A percentile compares a stretch with the other conserved stretches of the same genome.
phyloP scores from a whole-genome alignment of 2,329 filamentous ascomycete species.

The Alternaria arbusti region DNA sequence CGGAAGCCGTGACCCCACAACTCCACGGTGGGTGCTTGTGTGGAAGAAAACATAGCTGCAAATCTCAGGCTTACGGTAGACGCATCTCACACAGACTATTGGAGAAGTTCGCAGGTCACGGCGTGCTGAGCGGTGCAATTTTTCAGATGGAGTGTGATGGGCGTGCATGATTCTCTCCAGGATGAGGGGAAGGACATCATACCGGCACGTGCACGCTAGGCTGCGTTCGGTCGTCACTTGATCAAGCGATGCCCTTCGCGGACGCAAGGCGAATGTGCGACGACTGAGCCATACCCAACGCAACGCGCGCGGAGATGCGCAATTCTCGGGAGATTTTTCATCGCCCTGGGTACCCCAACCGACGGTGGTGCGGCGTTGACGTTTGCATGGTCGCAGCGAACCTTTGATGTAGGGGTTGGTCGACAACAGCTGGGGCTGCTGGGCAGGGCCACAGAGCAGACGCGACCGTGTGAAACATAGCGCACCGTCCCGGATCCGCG shows the following conservation, averaged over 20 bases:
- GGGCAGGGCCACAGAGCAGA: constrained; percentile 17
- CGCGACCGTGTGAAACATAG: constrained; percentile 43
- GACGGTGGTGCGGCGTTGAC: constrained; percentile 16
- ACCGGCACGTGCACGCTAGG: constrained; percentile 21
- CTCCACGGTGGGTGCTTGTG: constrained; percentile 1
- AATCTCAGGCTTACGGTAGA: constrained; percentile 6
- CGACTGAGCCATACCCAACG: background rate
- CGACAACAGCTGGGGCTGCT: background rate
- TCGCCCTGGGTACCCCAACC: background rate
- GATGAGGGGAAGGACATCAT: constrained; percentile 3
- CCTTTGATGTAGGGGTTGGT: background rate
- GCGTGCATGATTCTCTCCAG: constrained; percentile 31
- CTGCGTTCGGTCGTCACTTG: constrained; percentile 11
- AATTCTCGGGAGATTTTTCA: background rate
- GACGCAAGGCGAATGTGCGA: background rate
- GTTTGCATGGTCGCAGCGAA: constrained; percentile 10
- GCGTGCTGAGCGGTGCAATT: constrained; percentile 16
- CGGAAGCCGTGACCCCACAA: background rate
- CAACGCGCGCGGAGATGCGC: background rate
- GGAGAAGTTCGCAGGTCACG: constrained; percentile 11
- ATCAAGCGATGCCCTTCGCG: background rate
- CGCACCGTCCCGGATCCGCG: constrained; percentile 45
- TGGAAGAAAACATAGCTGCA: constrained; percentile 3
- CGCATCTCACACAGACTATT: background rate
- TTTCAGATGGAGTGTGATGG: constrained; percentile 25